phyloP scores from a whole-genome alignment of 345 rosid species.

The Excoecaria agallocha region DNA sequence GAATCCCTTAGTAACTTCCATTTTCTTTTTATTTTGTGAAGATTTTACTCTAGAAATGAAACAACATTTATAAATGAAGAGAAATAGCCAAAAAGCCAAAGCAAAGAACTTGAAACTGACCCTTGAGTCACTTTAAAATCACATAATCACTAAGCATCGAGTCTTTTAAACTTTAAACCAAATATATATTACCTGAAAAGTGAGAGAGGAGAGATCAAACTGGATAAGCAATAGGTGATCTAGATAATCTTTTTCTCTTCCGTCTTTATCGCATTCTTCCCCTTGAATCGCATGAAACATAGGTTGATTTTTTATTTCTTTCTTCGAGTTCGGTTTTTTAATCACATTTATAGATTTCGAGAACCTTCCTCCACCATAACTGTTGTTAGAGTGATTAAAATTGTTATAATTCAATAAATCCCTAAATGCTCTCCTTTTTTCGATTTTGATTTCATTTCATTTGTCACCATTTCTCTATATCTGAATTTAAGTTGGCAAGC shows the following conservation, averaged over 20 bases:
- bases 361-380: conserved; percentile 11
- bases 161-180: neutral
- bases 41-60: no score
- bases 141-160: neutral
- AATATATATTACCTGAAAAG: conserved; percentile 16
- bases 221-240: conserved; percentile 66
- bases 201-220: conserved; percentile 64
- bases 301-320: conserved; percentile 1
- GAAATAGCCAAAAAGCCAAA: neutral
- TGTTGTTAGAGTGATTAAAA: neutral
- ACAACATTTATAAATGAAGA: neutral
- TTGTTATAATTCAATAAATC: conserved; percentile 29
- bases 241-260: conserved; percentile 29
- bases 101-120: neutral
- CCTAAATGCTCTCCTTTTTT: conserved; percentile 38
- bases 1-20: conserved; percentile 19
- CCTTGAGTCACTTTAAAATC: neutral
- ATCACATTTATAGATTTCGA: conserved; percentile 26
- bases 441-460: conserved; percentile 30
- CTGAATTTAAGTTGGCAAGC: conserved; percentile 8
- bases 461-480: no score
- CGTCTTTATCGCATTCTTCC: conserved; percentile 7
- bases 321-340: conserved; percentile 23
- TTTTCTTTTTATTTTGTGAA: neutral
- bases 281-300: neutral